Conservation (phyloP, 192 early-diverging fungal species). For the Backusella australiensis region DNA sequence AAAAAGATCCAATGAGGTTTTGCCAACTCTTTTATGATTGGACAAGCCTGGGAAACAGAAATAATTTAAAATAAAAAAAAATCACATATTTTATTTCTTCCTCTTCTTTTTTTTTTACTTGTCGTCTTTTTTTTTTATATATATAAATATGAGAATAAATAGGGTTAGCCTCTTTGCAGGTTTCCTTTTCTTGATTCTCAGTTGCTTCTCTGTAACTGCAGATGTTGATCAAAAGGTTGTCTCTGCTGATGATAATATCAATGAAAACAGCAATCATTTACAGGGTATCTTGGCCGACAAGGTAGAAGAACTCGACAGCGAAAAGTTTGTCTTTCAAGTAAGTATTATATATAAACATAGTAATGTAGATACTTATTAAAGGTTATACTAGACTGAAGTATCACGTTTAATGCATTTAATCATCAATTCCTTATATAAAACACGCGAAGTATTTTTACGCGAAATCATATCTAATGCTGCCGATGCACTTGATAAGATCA, state of each 20-base stretch:
- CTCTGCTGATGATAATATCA: not conserved
- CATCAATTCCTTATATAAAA: constrained; percentile 96
- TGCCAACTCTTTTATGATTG: constrained; percentile 13
- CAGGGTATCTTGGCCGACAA: constrained; percentile 2
- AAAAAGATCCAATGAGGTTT: constrained; percentile 14
- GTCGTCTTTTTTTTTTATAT: not conserved
- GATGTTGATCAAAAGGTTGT: not conserved
- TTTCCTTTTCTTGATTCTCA: not conserved
- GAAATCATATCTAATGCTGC: constrained; percentile 97
- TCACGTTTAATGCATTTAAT: constrained; percentile 90
- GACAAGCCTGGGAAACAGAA: constrained; percentile 1
- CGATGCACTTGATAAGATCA: constrained; percentile 94
- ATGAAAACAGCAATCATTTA: not conserved
- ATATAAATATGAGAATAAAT: constrained; percentile 10
- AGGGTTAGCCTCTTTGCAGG: not conserved
- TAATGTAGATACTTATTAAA: not conserved
- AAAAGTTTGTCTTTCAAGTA: constrained; percentile 36
- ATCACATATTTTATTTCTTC: not conserved
- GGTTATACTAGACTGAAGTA: constrained; percentile 72
- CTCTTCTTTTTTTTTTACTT: constrained; percentile 2
- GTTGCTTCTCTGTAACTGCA: not conserved
- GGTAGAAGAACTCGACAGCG: constrained; percentile 23
- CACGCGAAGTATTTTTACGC: constrained; percentile 92
- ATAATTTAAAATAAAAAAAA: not conserved
- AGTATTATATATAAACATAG: not conserved